Conservation (phyloP, 768 basidiomycete species). For the Calvatia gigantea region DNA sequence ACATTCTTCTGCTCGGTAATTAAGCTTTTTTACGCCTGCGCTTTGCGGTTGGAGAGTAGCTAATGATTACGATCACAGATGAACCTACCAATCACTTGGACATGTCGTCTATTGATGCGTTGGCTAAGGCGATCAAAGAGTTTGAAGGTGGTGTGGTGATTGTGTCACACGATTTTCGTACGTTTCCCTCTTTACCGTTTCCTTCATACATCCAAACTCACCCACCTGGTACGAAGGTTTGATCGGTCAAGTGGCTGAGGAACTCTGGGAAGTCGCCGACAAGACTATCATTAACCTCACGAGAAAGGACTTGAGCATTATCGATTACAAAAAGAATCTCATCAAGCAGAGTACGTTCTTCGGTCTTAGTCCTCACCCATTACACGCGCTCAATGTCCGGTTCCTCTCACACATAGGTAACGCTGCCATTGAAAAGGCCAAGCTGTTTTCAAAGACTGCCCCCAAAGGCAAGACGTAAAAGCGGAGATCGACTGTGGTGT, state of each 20-base stretch:
- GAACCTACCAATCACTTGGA: constrained; percentile 98
- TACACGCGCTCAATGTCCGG: not conserved
- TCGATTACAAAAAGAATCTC: constrained; percentile 90
- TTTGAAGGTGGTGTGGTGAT: constrained; percentile 99
- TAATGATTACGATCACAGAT: constrained; percentile 39
- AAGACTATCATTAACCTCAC: constrained; percentile 91
- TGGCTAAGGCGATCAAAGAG: constrained; percentile 93
- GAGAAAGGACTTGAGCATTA: constrained; percentile 85
- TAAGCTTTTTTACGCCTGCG: constrained; percentile 12
- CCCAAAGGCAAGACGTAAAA: constrained; percentile 65
- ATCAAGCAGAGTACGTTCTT: constrained; percentile 67
- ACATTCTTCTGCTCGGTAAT: constrained; percentile 82
- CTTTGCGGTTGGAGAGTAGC: constrained; percentile 5
- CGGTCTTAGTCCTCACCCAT: constrained; percentile 6
- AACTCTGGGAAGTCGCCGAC: constrained; percentile 98
- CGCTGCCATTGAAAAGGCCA: constrained; percentile 88
- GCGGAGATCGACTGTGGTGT: not conserved
- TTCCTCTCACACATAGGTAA: constrained; percentile 49
- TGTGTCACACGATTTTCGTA: constrained; percentile 99
- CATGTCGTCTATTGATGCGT: constrained; percentile 96
- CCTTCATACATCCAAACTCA: not conserved
- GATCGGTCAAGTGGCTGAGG: constrained; percentile 85
- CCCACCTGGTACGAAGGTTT: constrained; percentile 1
- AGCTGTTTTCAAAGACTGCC: constrained; percentile 84
- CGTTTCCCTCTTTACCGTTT: constrained; percentile 25